Base-by-base conservation (phyloP, 2,329 filamentous ascomycete genomes). In the Trichoderma aggressivum region DNA sequence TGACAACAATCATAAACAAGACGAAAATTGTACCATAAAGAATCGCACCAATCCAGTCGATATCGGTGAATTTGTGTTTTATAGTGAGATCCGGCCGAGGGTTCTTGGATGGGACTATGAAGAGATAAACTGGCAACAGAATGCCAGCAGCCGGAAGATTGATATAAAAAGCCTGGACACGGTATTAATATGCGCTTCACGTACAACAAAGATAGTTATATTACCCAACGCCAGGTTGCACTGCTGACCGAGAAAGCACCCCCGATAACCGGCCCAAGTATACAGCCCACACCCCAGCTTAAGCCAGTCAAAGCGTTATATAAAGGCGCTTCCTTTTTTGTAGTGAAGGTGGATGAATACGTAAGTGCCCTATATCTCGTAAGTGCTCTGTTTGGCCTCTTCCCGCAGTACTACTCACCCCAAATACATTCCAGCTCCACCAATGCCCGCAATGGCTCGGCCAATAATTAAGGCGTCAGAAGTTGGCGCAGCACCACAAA, bases 381-480 rank as follows among this genome's bases (percentile, higher is more conserved):
- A 43, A 43, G 18, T 43, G 16, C 39, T 43, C 39, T 43, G 39
- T n/a, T 43, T n/a, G 8, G 7, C 39, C n/a, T 16, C 8, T n/a
- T 43, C 39, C 39, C 39, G n/a, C 39, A 14, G 18, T n/a, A 14
- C 16, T 43, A 21, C 56, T 59, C 16, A 59, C 56, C 56, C 56
- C 28, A 59, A 7, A 30, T 59, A 59, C 56, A 59, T 59, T 30
- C 56, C 56, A 34, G 56, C 28, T 59, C 39, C 39, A 16, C 39
- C 39, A 43, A 43, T 6, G 39, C 39, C 39, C 18, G 80, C 80
- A 36, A 84, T 77, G 10, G 80, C 81, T 32, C 83, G 79, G 10
- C 84, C 84, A 10, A 71, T 21, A 84, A 87, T 86, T 30, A 86
- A 71, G 36, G 81, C 80, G 72, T 82, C 75, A 79, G 85, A 84